Evolutionary conservation across 441 rosid species (phyloP), one percentile per base, ranked within the genome.

Genomic region (Populus hybrid): DNA sequence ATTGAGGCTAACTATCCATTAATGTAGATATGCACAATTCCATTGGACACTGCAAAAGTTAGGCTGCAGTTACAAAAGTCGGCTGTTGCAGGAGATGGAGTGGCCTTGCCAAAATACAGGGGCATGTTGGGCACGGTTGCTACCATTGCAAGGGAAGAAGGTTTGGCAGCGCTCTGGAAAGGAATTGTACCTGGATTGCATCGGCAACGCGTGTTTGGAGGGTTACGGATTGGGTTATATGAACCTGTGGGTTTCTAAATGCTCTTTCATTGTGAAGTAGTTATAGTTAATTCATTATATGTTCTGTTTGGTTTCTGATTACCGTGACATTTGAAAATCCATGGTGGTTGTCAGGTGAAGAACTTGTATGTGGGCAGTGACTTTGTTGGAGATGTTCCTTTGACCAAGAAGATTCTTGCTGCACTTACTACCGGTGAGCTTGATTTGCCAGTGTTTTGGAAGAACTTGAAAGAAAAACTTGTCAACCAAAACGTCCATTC

Each of bases 31-130:
- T 92, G 98, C 76, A 96, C 98, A 16, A 94, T 96, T 87, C 99
- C 99, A 2, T 84, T 96, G 88, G 99, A 96, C 83, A 96, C 99
- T 82, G 99, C 99, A 38, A 96, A 96, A 87, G 99, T 96, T 61
- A 91, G 99, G 87, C 99, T 96, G 72, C 98, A 96, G 87, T 98
- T 96, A 73, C 99, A 96, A 74, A 96, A 92, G 90, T 88, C 85
- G 78, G 88, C 89, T 70, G 79, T 82, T 71, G 89, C 85, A 21
- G 98, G 95, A 19, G 98, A 96, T 79, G 87, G 74, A 24, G 6
- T 80, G 9, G 73, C 87, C 70, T 79, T 91, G 38, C 98, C 98
- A 7, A 96, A 94, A 76, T 96, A 96, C 80, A 91, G 86, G 76
- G 99, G 99, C 66, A 79, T 94, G 93, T 85, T 94, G 85, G 98